phyloP scores from a whole-genome alignment of 371 early-diverging fungal species.

The Syncephalis plumigaleata region DNA sequence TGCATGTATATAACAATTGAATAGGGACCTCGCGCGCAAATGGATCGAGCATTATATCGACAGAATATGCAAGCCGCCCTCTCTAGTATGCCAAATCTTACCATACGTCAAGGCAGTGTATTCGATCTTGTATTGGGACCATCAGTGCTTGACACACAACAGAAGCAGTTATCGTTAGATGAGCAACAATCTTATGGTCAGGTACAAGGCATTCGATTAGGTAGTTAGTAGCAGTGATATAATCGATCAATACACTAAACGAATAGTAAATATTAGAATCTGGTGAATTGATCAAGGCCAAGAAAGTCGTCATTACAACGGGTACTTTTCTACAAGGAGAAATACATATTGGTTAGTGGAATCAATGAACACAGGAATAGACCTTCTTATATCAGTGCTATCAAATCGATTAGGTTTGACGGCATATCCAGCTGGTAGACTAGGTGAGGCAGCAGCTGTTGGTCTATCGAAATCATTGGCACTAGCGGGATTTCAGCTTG shows the following conservation, averaged over 20 bases:
- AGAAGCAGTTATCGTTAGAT: neutral
- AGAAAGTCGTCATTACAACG: constrained; percentile 63
- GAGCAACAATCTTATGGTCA: constrained; percentile 13
- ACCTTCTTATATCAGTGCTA: neutral
- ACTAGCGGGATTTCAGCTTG: constrained; percentile 54
- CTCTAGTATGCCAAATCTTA: constrained; percentile 44
- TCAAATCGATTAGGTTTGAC: constrained; percentile 25
- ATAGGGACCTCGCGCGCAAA: constrained; percentile 67
- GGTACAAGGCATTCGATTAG: constrained; percentile 18
- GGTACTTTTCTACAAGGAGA: constrained; percentile 77
- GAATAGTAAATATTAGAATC: constrained; percentile 18
- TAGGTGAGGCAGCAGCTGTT: constrained; percentile 54
- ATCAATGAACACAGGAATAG: neutral
- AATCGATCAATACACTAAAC: neutral
- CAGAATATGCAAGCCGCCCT: constrained; percentile 46
- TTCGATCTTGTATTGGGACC: constrained; percentile 44
- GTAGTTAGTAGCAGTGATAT: constrained; percentile 3
- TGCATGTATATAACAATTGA: too few species aligned
- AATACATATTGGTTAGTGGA: constrained; percentile 44
- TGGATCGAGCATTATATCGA: constrained; percentile 65
- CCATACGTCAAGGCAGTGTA: constrained; percentile 50
- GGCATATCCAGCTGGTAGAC: constrained; percentile 61
- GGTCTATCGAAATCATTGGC: constrained; percentile 57
- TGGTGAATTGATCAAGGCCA: constrained; percentile 45
- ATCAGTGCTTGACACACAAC: constrained; percentile 8